Conservation (phyloP, 192 early-diverging fungal genomes). For the Coemansia sp. region DNA sequence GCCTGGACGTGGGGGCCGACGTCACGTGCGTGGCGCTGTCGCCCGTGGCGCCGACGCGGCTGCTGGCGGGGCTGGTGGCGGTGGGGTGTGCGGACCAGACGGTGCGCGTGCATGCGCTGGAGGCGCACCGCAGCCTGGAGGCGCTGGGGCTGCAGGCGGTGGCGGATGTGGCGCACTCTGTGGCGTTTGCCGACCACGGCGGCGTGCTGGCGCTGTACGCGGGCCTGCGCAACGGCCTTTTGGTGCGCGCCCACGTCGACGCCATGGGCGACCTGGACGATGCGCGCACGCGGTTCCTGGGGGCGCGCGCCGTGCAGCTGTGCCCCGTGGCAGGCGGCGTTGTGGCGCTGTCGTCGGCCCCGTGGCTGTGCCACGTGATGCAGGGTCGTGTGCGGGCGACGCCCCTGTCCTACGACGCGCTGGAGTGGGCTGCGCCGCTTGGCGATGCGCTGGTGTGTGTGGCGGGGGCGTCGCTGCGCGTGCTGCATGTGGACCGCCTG, state of each 20-base stretch:
- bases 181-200: conserved; percentile 65
- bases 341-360: conserved; percentile 78
- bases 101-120: conserved; percentile 84
- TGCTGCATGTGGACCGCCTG: conserved; percentile 83
- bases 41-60: conserved; percentile 74
- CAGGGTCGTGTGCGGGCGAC: conserved; percentile 71
- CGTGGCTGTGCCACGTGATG: conserved; percentile 90
- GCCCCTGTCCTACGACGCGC: conserved; percentile 82
- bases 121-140: conserved; percentile 76
- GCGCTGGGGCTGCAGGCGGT: conserved; percentile 75
- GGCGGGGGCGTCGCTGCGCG: conserved; percentile 80
- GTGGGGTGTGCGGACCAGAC: conserved; percentile 92
- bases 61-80: conserved; percentile 76
- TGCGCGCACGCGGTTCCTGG: conserved; percentile 82
- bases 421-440: conserved; percentile 85
- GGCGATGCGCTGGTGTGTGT: conserved; percentile 86
- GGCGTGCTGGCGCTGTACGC: conserved; percentile 72
- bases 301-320: conserved; percentile 80
- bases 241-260: conserved; percentile 86
- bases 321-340: conserved; percentile 75
- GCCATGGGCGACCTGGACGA: conserved; percentile 78
- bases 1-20: conserved; percentile 67
- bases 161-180: conserved; percentile 64
- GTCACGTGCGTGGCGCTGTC: conserved; percentile 79
- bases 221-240: conserved; percentile 87